These are phyloP conservation scores for Colletotrichum melonis DNA, from an alignment of 2,329 filamentous ascomycete species.

Conservation along the genomic window DNA sequence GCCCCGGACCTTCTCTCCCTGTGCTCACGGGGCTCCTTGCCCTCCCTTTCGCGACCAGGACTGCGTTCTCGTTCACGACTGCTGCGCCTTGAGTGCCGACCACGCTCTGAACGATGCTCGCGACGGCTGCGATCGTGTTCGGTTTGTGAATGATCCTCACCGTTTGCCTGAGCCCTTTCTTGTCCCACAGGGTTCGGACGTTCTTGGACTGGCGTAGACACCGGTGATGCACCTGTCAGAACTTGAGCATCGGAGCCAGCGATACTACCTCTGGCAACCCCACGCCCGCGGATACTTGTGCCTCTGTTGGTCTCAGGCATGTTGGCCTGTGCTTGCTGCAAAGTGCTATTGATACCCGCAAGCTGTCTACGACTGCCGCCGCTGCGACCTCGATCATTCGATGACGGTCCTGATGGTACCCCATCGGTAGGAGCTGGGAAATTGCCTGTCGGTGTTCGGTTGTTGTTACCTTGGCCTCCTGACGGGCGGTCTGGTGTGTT, in stretches of 20 bases:
- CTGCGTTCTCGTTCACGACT: constrained; percentile 60
- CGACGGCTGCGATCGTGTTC: constrained; percentile 58
- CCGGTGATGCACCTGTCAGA: constrained; percentile 64
- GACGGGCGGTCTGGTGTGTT: constrained; percentile 46
- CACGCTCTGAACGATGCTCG: constrained; percentile 55
- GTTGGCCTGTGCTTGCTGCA: constrained; percentile 62
- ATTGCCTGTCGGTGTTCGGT: constrained; percentile 26
- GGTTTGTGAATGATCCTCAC: constrained; percentile 50
- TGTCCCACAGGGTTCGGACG: constrained; percentile 57
- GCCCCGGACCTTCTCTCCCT: constrained; percentile 54
- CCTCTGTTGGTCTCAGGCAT: constrained; percentile 50
- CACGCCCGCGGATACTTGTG: constrained; percentile 47
- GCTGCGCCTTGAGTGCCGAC: constrained; percentile 50
- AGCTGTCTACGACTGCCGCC: constrained; percentile 58
- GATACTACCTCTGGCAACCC: constrained; percentile 55
- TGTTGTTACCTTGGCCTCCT: constrained; percentile 3
- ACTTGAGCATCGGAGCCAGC: constrained; percentile 68
- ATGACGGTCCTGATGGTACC: constrained; percentile 40
- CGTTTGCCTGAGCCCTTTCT: constrained; percentile 46
- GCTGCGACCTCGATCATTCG: constrained; percentile 52
- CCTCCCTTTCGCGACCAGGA: constrained; percentile 57
- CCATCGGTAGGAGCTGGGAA: constrained; percentile 22
- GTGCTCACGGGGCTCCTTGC: constrained; percentile 57
- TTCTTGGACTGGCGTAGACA: constrained; percentile 61
- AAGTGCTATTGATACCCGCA: constrained; percentile 68